Base-by-base conservation (phyloP, 129 eudicot genomes). In the Lonicera japonica region DNA sequence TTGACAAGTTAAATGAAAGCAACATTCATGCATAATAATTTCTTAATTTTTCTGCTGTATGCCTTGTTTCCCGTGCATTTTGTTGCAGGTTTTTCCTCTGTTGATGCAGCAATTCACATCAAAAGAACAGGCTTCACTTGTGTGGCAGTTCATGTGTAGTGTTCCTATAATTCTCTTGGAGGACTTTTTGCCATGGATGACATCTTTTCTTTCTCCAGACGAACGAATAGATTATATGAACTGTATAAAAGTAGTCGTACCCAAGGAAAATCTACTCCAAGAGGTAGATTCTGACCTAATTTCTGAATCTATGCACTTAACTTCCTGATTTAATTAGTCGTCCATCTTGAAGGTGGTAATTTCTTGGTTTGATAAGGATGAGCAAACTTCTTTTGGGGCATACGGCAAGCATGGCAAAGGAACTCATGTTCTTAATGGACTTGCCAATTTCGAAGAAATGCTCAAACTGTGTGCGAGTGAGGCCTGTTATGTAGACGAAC, bases 81-180 rank as follows among this genome's bases (percentile, higher is more conserved):
- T 21, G 62, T 41, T 72, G 75, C 86, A 94, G 99, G 87, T 94
- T 24, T 94, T 94, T 52, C 99, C 89, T 5, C 74, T 83, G 79
- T 66, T 94, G 70, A 77, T 80, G 39, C 73, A 67, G 67, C 73
- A 83, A 40, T 85, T 88, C 73, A 62, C 96, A 20, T 60, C 70
- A 3, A 43, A 73, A 41, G 95, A 88, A 73, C 99, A 94, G 57
- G 94, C 92, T 47, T 79, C 82, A 21, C 86, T 88, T 40, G 84
- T 88, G 25, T 88, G 99, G 99, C 95, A 88, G 70, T 85, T 77
- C 63, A 74, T 94, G 66, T 94, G 99, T 76, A 83, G 87, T 62
- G 83, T 94, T 58, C 99, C 99, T n/a, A 61, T 85, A 64, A 70
- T 73, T 58, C 77, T 94, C 21, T 71, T 94, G 73, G 86, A 83